Conservation (phyloP, 2,329 filamentous ascomycete species). For the Fusarium poae region DNA sequence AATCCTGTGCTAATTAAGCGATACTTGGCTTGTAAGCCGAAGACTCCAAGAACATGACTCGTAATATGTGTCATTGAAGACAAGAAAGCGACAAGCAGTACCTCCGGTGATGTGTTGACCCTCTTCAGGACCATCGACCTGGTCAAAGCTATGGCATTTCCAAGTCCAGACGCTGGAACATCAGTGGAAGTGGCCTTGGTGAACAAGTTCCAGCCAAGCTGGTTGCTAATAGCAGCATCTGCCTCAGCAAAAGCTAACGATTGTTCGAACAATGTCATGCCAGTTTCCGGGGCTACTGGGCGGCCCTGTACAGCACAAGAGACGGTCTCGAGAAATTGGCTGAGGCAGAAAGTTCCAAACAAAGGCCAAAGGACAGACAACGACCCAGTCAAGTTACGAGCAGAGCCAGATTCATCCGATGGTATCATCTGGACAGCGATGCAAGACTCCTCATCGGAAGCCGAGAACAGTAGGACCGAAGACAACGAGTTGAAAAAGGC, state of each 20-base stretch:
- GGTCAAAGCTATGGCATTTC: slow-evolving; percentile 63
- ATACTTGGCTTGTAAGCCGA: slow-evolving; percentile 82
- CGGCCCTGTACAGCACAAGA: slow-evolving; percentile 89
- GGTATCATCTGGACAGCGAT: slow-evolving; percentile 78
- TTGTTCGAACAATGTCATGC: slow-evolving; percentile 97
- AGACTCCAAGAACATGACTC: slow-evolving; percentile 84
- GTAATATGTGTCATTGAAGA: slow-evolving; percentile 89
- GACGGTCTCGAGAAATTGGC: slow-evolving; percentile 90
- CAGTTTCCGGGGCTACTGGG: slow-evolving; percentile 84
- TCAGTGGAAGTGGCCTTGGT: slow-evolving; percentile 59
- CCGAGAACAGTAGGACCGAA: slow-evolving; percentile 78
- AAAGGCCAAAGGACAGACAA: slow-evolving; percentile 81
- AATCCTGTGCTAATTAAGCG: slow-evolving; percentile 89
- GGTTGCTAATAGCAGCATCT: slow-evolving; percentile 85
- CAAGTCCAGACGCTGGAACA: slow-evolving; percentile 38
- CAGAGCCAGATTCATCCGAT: slow-evolving; percentile 61
- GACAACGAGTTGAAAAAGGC: slow-evolving; percentile 79
- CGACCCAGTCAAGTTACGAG: slow-evolving; percentile 76
- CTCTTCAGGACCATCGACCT: slow-evolving; percentile 78
- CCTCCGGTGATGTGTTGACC: slow-evolving; percentile 90
- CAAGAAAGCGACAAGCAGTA: slow-evolving; percentile 87
- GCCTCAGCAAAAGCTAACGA: slow-evolving; percentile 96
- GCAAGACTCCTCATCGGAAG: slow-evolving; percentile 81
- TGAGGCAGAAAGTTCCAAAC: slow-evolving; percentile 76
- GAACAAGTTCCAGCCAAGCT: slow-evolving; percentile 79